These are phyloP conservation scores for Astrocystis sublimbata DNA, from an alignment of 495 filamentous ascomycete genomes.

Conservation along the genomic window DNA sequence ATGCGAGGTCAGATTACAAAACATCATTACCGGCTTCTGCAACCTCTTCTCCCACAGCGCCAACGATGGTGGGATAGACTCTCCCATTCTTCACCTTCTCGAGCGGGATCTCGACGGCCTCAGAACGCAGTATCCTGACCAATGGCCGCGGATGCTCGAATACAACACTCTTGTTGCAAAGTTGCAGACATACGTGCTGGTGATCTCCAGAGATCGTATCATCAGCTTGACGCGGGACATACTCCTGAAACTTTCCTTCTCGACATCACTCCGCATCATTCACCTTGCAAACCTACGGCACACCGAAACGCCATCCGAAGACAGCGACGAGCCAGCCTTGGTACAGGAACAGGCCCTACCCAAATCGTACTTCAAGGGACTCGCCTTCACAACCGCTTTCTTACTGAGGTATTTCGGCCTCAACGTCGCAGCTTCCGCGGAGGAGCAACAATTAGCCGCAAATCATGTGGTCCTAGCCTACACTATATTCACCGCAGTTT, in stretches of 20 bases:
- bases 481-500: constrained; percentile 24
- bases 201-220: constrained; percentile 24
- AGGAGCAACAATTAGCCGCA: constrained; percentile 33
- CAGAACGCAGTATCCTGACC: constrained; percentile 23
- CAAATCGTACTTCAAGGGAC: constrained; percentile 28
- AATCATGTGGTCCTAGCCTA: constrained; percentile 33
- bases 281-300: constrained; percentile 5
- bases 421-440: constrained; percentile 20
- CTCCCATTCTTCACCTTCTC: constrained; percentile 35
- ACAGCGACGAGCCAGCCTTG: background rate
- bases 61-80: constrained; percentile 31
- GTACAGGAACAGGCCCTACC: constrained; percentile 23
- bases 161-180: constrained; percentile 25
- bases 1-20: constrained; percentile 26
- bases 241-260: constrained; percentile 23
- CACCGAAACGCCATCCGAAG: constrained; percentile 16
- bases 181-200: constrained; percentile 28
- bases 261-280: constrained; percentile 10
- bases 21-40: constrained; percentile 26
- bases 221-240: constrained; percentile 24
- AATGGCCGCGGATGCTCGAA: constrained; percentile 29
- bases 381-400: constrained; percentile 32
- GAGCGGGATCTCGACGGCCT: constrained; percentile 33
- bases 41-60: constrained; percentile 28
- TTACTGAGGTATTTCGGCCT: constrained; percentile 28